Evolutionary conservation across 2,329 filamentous ascomycete species (phyloP).

Genomic region (Colletotrichum acutatum): DNA sequence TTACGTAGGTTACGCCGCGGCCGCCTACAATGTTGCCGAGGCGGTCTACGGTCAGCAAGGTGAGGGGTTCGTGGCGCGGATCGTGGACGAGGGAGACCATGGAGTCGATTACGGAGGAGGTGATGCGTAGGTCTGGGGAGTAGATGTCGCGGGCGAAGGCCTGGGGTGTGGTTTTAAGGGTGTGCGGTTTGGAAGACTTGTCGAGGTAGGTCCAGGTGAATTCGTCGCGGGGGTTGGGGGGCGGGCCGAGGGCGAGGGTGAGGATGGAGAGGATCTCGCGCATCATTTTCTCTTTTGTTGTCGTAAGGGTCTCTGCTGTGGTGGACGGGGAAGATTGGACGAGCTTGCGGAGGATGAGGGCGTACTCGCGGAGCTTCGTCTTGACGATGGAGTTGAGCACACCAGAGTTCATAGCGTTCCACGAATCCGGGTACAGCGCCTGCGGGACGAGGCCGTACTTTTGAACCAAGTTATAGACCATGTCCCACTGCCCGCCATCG

Average conservation of each 20-base stretch:
- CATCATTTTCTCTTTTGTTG: conserved; percentile 78
- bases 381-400: conserved; percentile 80
- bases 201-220: conserved; percentile 87
- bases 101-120: conserved; percentile 69
- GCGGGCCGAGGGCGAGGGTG: conserved; percentile 84
- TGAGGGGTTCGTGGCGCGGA: conserved; percentile 79
- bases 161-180: conserved; percentile 73
- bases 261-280: conserved; percentile 83
- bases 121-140: conserved; percentile 67
- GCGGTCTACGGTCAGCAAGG: conserved; percentile 79
- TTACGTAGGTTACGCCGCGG: conserved; percentile 81
- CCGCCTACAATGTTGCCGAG: conserved; percentile 87
- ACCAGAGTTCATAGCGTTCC: conserved; percentile 77
- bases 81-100: conserved; percentile 89
- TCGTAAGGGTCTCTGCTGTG: conserved; percentile 52
- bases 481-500: conserved; percentile 93
- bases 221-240: conserved; percentile 73
- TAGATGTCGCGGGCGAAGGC: conserved; percentile 78
- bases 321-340: conserved; percentile 45
- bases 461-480: conserved; percentile 85
- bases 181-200: conserved; percentile 71
- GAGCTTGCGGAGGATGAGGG: conserved; percentile 75
- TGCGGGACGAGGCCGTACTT: conserved; percentile 94
- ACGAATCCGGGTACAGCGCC: conserved; percentile 82
- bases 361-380: conserved; percentile 88